A percentile compares a stretch with the other conserved stretches of the same genome.
phyloP scores from a whole-genome alignment of 768 basidiomycete genomes.

The Obba rivulosa region DNA sequence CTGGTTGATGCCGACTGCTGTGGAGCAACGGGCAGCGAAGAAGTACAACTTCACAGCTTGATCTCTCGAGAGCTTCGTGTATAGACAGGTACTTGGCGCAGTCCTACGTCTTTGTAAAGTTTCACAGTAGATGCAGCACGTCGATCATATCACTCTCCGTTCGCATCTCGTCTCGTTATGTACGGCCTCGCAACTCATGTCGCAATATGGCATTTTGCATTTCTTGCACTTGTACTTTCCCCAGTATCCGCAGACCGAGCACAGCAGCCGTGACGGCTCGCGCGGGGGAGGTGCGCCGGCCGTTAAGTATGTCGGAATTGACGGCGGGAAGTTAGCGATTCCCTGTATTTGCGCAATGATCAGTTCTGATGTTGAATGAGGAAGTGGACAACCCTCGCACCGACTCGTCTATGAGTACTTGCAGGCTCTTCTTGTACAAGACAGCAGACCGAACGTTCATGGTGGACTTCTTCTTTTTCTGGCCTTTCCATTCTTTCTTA shows the following conservation, averaged over 20 bases:
- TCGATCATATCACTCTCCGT: slow-evolving; percentile 49
- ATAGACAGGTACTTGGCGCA: no score
- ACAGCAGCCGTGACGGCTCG: slow-evolving; percentile 66
- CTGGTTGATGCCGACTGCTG: slow-evolving; percentile 55
- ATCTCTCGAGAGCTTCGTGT: no score
- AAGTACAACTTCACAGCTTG: slow-evolving; percentile 54
- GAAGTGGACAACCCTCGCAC: slow-evolving; percentile 38
- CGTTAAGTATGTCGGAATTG: slow-evolving; percentile 66
- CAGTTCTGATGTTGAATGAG: not conserved
- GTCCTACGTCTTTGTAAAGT: no score
- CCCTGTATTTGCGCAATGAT: slow-evolving; percentile 35
- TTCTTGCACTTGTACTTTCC: slow-evolving; percentile 73
- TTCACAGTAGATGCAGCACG: no score
- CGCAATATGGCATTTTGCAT: slow-evolving; percentile 76
- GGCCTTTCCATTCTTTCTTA: slow-evolving; percentile 56
- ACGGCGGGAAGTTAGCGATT: slow-evolving; percentile 46
- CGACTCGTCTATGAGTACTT: slow-evolving; percentile 71
- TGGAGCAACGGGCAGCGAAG: slow-evolving; percentile 51
- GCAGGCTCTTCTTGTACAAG: slow-evolving; percentile 76
- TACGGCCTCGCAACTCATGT: slow-evolving; percentile 62
- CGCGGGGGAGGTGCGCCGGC: slow-evolving; percentile 53
- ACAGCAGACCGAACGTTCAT: slow-evolving; percentile 78
- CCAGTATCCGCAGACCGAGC: slow-evolving; percentile 86
- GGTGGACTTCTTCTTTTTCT: slow-evolving; percentile 71
- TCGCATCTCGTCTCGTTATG: slow-evolving; percentile 84